Evolutionary conservation across 768 basidiomycete genomes (phyloP), one percentile per base, ranked within the genome.

Genomic region (Tulasnella sp.): DNA sequence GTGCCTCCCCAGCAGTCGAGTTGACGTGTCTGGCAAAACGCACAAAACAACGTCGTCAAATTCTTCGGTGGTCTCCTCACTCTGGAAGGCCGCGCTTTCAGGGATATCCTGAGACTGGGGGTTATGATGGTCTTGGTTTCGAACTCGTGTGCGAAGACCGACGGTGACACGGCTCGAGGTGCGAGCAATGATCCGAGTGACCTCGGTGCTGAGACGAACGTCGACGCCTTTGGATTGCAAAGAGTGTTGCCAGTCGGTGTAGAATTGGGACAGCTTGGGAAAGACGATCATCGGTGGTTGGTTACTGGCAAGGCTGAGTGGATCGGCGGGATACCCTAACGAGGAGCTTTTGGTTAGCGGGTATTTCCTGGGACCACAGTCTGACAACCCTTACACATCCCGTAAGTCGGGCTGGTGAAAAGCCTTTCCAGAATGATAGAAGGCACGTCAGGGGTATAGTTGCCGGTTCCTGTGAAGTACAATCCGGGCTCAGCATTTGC

Each of bases 41-140:
- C 87, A 87, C 9, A 89, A 83, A 34, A 89, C 86, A 75, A 89
- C 84, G 80, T 88, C 87, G 82, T 88, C 87, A 80, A 86, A 88
- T 36, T 81, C 82, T 46, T 86, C 87, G 42, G 85, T 83, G 6
- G 34, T 56, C 16, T 80, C 71, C 9, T 82, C 78, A 10, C 84
- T 82, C 6, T 84, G 77, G 58, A 85, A 85, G 19, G 83, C 82
- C 62, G 85, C 85, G 18, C 80, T 82, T 34, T 81, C 82, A 27
- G 80, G 83, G 14, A 84, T 81, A 79, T 86, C 85, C 58, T 85
- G 84, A 6, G 83, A 81, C 76, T 86, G 62, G 68, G 52, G 36
- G 38, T 78, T 73, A 40, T 76, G 38, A 39, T 77, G 52, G 56
- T 78, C 62, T 62, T 18, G 38, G 10, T 80, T 56, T 21, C 44